Evolutionary conservation across 257 asterid species (phyloP).

Genomic region (Nicotiana undulata): DNA sequence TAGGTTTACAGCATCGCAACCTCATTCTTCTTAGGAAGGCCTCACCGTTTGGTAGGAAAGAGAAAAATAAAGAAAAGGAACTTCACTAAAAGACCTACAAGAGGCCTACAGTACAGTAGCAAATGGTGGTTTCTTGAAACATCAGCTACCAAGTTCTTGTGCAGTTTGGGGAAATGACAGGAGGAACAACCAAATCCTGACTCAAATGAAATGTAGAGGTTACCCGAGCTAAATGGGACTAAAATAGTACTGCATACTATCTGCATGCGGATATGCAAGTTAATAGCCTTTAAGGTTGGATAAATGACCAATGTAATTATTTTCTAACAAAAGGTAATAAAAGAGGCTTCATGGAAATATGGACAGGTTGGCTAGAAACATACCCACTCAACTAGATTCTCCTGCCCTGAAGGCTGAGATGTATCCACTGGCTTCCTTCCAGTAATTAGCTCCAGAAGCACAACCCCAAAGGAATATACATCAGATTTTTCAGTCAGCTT

Average conservation of each 20-base stretch:
- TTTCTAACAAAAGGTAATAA: background rate
- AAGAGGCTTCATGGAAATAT: background rate
- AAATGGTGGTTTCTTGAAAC: background rate
- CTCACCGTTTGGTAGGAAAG: background rate
- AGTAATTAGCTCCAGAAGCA: constrained; percentile 74
- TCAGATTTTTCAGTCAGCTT: constrained; percentile 87
- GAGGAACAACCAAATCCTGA: background rate
- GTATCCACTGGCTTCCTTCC: constrained; percentile 94
- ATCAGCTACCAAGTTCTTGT: background rate
- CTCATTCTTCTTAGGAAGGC: background rate
- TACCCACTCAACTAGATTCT: constrained; percentile 97
- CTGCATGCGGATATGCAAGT: background rate
- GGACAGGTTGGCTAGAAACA: constrained; percentile 17
- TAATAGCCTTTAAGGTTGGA: background rate
- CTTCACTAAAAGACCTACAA: background rate
- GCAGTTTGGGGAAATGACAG: background rate
- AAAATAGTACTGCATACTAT: background rate
- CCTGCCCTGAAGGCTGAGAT: constrained; percentile 82
- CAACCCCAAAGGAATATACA: constrained; percentile 83
- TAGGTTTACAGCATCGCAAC: background rate
- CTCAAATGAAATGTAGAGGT: background rate
- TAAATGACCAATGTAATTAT: background rate
- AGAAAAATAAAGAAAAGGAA: background rate
- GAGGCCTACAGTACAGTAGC: background rate
- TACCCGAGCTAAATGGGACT: background rate